These are phyloP conservation scores for Litsea cubeba DNA, from an alignment of 164 flowering plant genomes.

Conservation along the genomic window DNA sequence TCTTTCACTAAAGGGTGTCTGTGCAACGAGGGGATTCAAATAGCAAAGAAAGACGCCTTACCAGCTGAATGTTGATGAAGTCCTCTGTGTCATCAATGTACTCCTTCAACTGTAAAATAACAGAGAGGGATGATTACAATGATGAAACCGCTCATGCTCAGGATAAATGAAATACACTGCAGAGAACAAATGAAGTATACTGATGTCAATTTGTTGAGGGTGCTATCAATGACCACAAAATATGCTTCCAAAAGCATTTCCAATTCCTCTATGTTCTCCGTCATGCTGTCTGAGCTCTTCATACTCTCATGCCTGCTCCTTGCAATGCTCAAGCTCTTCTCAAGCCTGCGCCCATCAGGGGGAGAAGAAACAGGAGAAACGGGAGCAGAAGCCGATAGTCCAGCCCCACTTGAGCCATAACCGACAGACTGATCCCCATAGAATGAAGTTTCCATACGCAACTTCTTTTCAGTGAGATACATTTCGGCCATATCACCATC, in stretches of 20 bases:
- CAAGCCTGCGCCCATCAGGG: slow-evolving; percentile 61
- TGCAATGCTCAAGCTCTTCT: slow-evolving; percentile 69
- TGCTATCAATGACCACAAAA: slow-evolving; percentile 85
- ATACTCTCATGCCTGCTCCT: slow-evolving; percentile 85
- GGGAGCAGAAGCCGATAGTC: slow-evolving; percentile 75
- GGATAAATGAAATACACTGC: not conserved
- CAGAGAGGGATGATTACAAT: slow-evolving; percentile 3
- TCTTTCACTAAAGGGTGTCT: not conserved
- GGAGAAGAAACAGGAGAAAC: slow-evolving; percentile 95
- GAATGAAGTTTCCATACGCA: slow-evolving; percentile 54
- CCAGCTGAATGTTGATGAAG: slow-evolving; percentile 84
- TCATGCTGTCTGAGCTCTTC: slow-evolving; percentile 62
- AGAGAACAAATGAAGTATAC: slow-evolving; percentile 32
- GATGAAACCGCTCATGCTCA: not conserved
- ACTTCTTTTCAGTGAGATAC: slow-evolving; percentile 47
- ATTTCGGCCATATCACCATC: slow-evolving; percentile 66
- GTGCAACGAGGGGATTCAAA: not conserved
- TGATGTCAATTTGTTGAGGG: slow-evolving; percentile 88
- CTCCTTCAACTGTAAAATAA: slow-evolving; percentile 56
- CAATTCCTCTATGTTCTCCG: slow-evolving; percentile 71
- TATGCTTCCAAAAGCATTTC: slow-evolving; percentile 95
- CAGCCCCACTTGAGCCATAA: slow-evolving; percentile 45
- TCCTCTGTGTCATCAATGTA: slow-evolving; percentile 24
- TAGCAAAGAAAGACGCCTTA: slow-evolving; percentile 20
- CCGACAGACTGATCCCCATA: slow-evolving; percentile 82